Conservation (phyloP, 345 rosid species). For the Trapa incisa region DNA sequence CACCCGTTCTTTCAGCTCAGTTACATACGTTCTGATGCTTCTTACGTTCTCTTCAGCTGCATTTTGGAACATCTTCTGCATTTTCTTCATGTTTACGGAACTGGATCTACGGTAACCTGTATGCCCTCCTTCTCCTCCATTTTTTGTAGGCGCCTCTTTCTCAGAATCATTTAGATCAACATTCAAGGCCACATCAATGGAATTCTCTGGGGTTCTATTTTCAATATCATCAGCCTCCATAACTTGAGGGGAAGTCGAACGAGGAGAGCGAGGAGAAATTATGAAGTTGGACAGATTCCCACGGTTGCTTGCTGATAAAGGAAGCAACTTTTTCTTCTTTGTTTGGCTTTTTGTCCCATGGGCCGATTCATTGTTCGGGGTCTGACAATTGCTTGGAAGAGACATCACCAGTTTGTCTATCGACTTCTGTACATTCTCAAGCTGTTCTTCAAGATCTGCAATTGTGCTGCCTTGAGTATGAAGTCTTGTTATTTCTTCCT, state of each 20-base stretch:
- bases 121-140: slow-evolving; percentile 59
- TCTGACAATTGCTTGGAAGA: slow-evolving; percentile 54
- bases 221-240: slow-evolving; percentile 64
- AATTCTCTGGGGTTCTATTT: slow-evolving; percentile 67
- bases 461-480: slow-evolving; percentile 94
- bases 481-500: slow-evolving; percentile 97
- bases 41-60: slow-evolving; percentile 99
- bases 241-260: slow-evolving; percentile 65
- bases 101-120: slow-evolving; percentile 67
- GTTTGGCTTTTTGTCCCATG: slow-evolving; percentile 55
- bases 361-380: slow-evolving; percentile 33
- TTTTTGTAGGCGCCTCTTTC: slow-evolving; percentile 63
- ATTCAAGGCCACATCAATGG: slow-evolving; percentile 26
- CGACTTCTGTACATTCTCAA: slow-evolving; percentile 94
- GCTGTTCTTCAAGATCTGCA: slow-evolving; percentile 87
- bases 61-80: slow-evolving; percentile 97
- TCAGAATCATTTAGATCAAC: slow-evolving; percentile 36
- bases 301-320: slow-evolving; percentile 63
- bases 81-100: slow-evolving; percentile 93
- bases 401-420: slow-evolving; percentile 94
- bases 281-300: slow-evolving; percentile 58
- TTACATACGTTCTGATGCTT: slow-evolving; percentile 84
- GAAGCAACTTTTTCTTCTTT: slow-evolving; percentile 76
- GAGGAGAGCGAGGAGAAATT: slow-evolving; percentile 87
- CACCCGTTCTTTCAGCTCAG: slow-evolving; percentile 89